Evolutionary conservation across 2,329 filamentous ascomycete species (phyloP), one percentile per base, ranked within the genome.

Genomic region (Fusarium phyllophilum): DNA sequence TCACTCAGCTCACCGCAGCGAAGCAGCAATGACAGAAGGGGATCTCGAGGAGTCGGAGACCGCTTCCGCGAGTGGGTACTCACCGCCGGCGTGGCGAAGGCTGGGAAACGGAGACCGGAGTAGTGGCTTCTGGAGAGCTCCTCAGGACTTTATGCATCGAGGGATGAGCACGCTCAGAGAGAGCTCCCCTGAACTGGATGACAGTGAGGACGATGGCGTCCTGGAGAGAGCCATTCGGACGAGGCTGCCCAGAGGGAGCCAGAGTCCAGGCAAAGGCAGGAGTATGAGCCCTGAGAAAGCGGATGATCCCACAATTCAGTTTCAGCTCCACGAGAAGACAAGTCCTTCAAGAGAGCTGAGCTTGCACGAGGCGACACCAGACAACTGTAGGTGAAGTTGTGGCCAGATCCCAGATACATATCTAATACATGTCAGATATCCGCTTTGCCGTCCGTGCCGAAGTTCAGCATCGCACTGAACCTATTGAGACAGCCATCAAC

Each of bases 381-480:
- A 89, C 33, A 89, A 89, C 70, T 90, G 88, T 88, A 80, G 80
- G 86, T 82, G 26, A 49, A n/a, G 15, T 26, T n/a, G 18, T 51
- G 42, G 8, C 52, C 39, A 57, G 17, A 26, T 41, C 36, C 15
- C 45, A 26, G 26, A 51, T 38, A 22, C 31, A 26, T 44, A 42
- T 62, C 62, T 72, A 62, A 75, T 49, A 56, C 26, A 22, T 31
- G 45, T 81, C 22, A 96, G 94, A 96, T 83, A 94, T 97, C 78
- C 93, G 95, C 74, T 95, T 98, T 83, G 93, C 94, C 58, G 88
- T 97, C 70, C 91, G 93, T 77, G 93, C 95, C 70, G 95, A 97
- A 85, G 93, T 97, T 36, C 93, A 96, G 79, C 95, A 97, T 79
- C 90, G 93, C 63, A 94, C 92, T 52, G 94, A 96, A 79, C 94